phyloP scores from a whole-genome alignment of 495 filamentous ascomycete genomes.

The Thermochaetoides thermophila region DNA sequence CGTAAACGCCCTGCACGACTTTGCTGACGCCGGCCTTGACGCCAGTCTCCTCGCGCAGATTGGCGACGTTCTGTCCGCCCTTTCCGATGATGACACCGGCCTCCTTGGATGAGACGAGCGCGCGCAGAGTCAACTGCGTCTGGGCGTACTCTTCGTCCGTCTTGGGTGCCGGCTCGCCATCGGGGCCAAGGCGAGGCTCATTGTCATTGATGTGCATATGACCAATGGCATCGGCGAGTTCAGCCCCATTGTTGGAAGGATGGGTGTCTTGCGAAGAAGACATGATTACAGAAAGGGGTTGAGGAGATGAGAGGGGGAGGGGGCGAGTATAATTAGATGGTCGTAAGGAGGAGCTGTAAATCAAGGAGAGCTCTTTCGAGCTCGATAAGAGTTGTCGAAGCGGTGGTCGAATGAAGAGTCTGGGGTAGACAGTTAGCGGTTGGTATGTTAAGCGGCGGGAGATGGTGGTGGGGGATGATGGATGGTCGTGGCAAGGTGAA shows the following conservation, averaged over 20 bases:
- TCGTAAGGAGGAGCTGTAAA: no score
- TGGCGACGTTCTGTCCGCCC: conserved; percentile 93
- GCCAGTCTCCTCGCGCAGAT: conserved; percentile 90
- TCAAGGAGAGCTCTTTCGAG: no score
- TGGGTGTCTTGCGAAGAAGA: conserved; percentile 31
- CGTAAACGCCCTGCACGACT: conserved; percentile 91
- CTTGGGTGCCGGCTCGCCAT: conserved; percentile 57
- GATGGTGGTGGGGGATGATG: no score
- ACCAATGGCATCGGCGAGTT: conserved; percentile 36
- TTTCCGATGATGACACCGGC: conserved; percentile 98
- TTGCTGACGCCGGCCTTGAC: conserved; percentile 97
- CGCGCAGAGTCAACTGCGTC: conserved; percentile 79
- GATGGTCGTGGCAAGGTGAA: no score
- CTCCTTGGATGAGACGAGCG: conserved; percentile 96
- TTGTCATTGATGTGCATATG: conserved; percentile 33
- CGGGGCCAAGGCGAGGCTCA: conserved; percentile 45
- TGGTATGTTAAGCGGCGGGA: no score
- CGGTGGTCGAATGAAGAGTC: no score
- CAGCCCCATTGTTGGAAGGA: conserved; percentile 24
- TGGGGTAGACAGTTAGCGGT: no score
- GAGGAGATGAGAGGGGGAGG: not conserved
- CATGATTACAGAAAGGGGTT: conserved; percentile 20
- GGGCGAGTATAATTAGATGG: no score
- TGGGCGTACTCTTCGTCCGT: conserved; percentile 94
- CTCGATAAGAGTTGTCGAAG: no score